Base-by-base conservation (phyloP, 805 yeast genomes). In the Metschnikowia sp. region DNA sequence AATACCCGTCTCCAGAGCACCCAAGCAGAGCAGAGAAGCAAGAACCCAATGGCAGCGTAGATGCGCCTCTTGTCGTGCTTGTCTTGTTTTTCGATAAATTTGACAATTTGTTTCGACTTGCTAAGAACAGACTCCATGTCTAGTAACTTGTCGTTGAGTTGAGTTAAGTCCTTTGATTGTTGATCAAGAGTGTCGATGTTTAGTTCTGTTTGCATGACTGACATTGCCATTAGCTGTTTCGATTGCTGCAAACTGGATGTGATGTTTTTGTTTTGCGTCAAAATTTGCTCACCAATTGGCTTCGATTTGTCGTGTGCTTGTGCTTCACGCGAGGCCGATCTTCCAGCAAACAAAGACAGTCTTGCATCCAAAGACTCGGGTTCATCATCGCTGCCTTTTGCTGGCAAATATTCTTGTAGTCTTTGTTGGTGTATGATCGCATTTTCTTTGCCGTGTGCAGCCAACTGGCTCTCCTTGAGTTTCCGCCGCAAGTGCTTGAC, bases 61-160 rank as follows among this genome's bases (percentile, higher is more conserved):
- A 79, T 78, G 37, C 78, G 67, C 42, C 70, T 58, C 47, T 77
- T 70, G 52, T 79, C 83, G 4, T 66, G 62, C 44, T 69, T 65
- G 53, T 79, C 81, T 44, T 79, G 76, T 53, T 74, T 76, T 51
- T 79, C 81, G 36, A 79, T 78, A 41, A 75, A 70, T 51, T 68
- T 70, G 36, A 79, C 81, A 36, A 79, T 68, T 22, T 69, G 69
- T 39, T 68, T 70, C 0, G 82, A 75, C 44, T 64, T 70, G 41
- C 62, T 54, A 33, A 79, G 58, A 8, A 78, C 57, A 34, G 64
- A 67, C 19, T 68, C 69, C 57, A 79, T 75, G 40, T 65, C 64
- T 10, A 61, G 45, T 53, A 76, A 70, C 42, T 72, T 70, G 11
- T 69, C 69, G 45, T 78, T 72, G 46, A 78, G 62, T 9, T 59